Conservation (phyloP, 2,329 filamentous ascomycete species). For the Corynespora cassiicola region DNA sequence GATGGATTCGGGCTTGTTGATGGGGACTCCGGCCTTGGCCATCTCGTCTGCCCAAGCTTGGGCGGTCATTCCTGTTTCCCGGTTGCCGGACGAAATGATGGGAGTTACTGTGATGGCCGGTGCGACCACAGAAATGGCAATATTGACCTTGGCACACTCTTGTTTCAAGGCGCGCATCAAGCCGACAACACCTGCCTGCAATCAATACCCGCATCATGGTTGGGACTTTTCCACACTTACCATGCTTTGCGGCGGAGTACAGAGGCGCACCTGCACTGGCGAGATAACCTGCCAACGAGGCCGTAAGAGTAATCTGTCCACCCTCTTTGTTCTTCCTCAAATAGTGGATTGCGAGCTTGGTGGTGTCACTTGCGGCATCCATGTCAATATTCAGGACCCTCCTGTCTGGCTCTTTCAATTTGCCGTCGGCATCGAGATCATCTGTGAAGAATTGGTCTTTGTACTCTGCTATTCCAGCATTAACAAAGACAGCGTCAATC, state of each 20-base stretch:
- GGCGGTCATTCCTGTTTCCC: slow-evolving; percentile 35
- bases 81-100: slow-evolving; percentile 45
- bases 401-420: slow-evolving; percentile 55
- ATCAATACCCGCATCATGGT: too few relatives aligned
- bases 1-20: slow-evolving; percentile 54
- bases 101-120: slow-evolving; percentile 58
- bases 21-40: slow-evolving; percentile 52
- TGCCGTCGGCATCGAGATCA: slow-evolving; percentile 47
- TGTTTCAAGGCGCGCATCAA: slow-evolving; percentile 58
- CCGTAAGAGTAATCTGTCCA: slow-evolving; percentile 56
- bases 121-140: slow-evolving; percentile 55
- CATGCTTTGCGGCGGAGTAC: slow-evolving; percentile 59
- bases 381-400: slow-evolving; percentile 55
- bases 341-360: slow-evolving; percentile 57
- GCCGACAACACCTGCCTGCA: slow-evolving; percentile 50
- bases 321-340: slow-evolving; percentile 50
- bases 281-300: slow-evolving; percentile 57
- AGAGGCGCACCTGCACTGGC: slow-evolving; percentile 55
- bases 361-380: slow-evolving; percentile 54
- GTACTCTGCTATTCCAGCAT: slow-evolving; percentile 57
- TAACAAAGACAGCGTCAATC: slow-evolving; percentile 57
- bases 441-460: slow-evolving; percentile 59
- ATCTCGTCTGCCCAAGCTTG: slow-evolving; percentile 53
- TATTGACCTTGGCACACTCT: slow-evolving; percentile 53
- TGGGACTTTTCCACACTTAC: slow-evolving; percentile 27